Evolutionary conservation across 2,329 filamentous ascomycete species (phyloP).

Genomic region (Orbilia brochopaga): DNA sequence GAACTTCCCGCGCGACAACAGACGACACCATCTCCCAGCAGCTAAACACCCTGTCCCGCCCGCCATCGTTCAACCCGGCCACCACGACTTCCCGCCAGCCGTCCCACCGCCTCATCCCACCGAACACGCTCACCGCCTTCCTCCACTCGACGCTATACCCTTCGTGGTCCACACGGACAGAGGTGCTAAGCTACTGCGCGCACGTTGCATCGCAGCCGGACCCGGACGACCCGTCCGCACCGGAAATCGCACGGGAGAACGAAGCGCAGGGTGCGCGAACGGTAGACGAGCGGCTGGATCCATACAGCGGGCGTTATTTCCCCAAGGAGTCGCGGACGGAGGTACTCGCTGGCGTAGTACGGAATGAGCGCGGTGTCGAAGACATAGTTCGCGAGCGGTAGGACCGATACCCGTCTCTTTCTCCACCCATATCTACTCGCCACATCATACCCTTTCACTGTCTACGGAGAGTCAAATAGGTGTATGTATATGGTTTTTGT

Average conservation of each 20-base stretch:
- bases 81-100: slow-evolving; percentile 71
- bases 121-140: slow-evolving; percentile 71
- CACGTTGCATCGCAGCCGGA: slow-evolving; percentile 86
- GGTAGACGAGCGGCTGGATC: slow-evolving; percentile 87
- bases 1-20: slow-evolving; percentile 79
- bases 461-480: too few relatives aligned
- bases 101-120: slow-evolving; percentile 65
- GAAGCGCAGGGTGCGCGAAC: slow-evolving; percentile 73
- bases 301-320: slow-evolving; percentile 85
- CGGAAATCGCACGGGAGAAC: slow-evolving; percentile 72
- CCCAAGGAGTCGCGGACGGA: slow-evolving; percentile 80
- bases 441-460: background rate
- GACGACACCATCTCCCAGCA: slow-evolving; percentile 95
- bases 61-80: slow-evolving; percentile 74
- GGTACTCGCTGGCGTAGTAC: slow-evolving; percentile 72
- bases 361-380: slow-evolving; percentile 78
- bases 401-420: background rate
- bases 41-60: slow-evolving; percentile 74
- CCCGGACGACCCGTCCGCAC: slow-evolving; percentile 79
- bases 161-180: slow-evolving; percentile 80
- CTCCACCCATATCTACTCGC: too few relatives aligned
- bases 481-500: background rate
- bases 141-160: slow-evolving; percentile 81
- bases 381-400: slow-evolving; percentile 74
- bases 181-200: slow-evolving; percentile 87